phyloP scores from a whole-genome alignment of 768 basidiomycete species.

The Sistotremastrum suecicum region DNA sequence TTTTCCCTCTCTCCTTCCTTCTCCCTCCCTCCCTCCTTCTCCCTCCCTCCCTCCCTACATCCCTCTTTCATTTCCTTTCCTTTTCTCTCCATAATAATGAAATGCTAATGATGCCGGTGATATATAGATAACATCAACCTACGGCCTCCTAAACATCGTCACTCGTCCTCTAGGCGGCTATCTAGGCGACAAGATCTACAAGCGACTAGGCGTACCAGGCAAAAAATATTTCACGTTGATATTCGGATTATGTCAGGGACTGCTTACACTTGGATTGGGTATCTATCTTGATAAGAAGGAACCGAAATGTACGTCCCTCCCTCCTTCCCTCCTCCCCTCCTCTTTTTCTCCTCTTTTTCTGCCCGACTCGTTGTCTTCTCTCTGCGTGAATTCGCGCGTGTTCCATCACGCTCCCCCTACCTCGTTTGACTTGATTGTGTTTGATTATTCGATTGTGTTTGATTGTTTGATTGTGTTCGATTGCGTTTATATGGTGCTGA shows the following conservation, averaged over 20 bases:
- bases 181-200: constrained; percentile 31
- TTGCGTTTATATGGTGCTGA: too few species aligned
- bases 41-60: too few species aligned
- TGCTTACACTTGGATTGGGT: constrained; percentile 30
- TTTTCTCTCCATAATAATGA: too few species aligned
- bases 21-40: too few species aligned
- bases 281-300: constrained; percentile 21
- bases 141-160: constrained; percentile 36
- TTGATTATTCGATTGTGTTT: constrained; percentile 5
- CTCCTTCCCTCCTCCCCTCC: too few species aligned
- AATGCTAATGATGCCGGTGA: neutral
- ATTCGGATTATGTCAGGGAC: constrained; percentile 31
- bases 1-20: too few species aligned
- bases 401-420: too few species aligned
- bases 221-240: constrained; percentile 35
- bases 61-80: too few species aligned
- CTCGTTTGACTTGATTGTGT: constrained; percentile 11
- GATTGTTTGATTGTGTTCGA: constrained; percentile 2
- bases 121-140: constrained; percentile 16
- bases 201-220: constrained; percentile 24
- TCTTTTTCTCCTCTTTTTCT: too few species aligned
- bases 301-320: neutral
- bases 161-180: constrained; percentile 36
- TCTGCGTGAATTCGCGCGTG: too few species aligned
- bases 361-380: too few species aligned